Percentiles rank a stretch among this genome's conserved stretches.
phyloP scores from a whole-genome alignment of 2,329 filamentous ascomycete species.

The Lachnellula subtilissima region DNA sequence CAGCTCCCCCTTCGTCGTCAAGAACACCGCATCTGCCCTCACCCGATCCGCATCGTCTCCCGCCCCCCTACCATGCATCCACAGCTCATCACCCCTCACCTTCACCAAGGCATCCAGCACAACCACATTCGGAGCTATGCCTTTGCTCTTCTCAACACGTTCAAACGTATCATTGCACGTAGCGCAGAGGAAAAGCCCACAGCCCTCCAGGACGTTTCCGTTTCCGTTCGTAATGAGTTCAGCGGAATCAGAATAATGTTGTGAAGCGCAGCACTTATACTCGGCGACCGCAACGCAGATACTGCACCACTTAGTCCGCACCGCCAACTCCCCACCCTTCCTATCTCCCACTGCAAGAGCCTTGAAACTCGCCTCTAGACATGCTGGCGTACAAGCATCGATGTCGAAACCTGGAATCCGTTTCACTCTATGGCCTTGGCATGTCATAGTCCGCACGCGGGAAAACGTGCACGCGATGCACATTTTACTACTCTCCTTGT shows the following conservation, averaged over 20 bases:
- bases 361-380: constrained; percentile 4
- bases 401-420: constrained; percentile 10
- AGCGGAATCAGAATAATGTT: background rate
- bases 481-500: constrained; percentile 19
- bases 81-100: constrained; percentile 2
- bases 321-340: constrained; percentile 9
- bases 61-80: background rate
- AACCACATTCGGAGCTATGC: background rate
- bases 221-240: background rate
- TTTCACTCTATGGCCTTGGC: constrained; percentile 13
- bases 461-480: constrained; percentile 24
- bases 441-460: constrained; percentile 18
- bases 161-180: constrained; percentile 12
- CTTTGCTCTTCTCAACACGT: constrained; percentile 1
- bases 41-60: constrained; percentile 9
- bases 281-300: constrained; percentile 23
- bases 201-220: constrained; percentile 5
- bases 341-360: constrained; percentile 7
- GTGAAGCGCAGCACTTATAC: constrained; percentile 8
- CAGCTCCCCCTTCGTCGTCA: constrained; percentile 15
- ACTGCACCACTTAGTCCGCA: constrained; percentile 20
- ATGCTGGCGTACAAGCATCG: constrained; percentile 5
- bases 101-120: constrained; percentile 3
- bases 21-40: constrained; percentile 21
- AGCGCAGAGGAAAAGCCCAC: constrained; percentile 24